Evolutionary conservation across 2,329 filamentous ascomycete genomes (phyloP), one percentile per base, ranked within the genome.

Genomic region (Botrytis pseudocinerea): DNA sequence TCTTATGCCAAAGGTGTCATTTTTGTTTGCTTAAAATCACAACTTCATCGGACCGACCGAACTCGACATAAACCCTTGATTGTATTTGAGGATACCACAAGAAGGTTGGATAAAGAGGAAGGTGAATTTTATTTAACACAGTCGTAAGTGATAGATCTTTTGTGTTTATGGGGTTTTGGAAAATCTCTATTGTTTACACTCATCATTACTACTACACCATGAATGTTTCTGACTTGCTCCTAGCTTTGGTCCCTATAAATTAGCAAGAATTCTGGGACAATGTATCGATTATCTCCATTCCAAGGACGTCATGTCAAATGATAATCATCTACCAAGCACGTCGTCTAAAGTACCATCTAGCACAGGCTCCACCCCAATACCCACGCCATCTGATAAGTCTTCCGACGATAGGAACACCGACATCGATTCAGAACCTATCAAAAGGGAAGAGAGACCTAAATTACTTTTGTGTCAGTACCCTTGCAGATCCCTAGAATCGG

Each of bases 161-260:
- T 35, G 40, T 14, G 57, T 9, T 14, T 25, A 9, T 18, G 9
- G 8, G 16, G 12, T 18, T 28, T 54, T 5, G 25, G 6, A n/a
- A 28, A 54, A 16, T 54, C 12, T 51, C 2, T 54, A 1, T 25
- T 54, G 16, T 35, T 48, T 14, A 38, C 16, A 3, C 20, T 22
- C 12, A 0, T 40, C 54, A 20, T 42, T 35, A 9, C 18, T 20
- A 32, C 28, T 4, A 62, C 16, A 25, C 7, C 16, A 20, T 42
- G 22, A 35, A 40, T 46, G 12, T 20, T 60, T 54, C 74, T 74
- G 44, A 72, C n/a, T 0, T 4, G 18, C 32, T 38, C 48, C 9
- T 59, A 78, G 77, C n/a, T 73, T 73, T 46, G 76, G 77, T 0
- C 77, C 76, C 1, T 75, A 77, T 42, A 77, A 77, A 61, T 46